A percentile compares a stretch with the other conserved stretches of the same genome.
Conservation (phyloP, 306 rosid species). For the Canavalia gladiata region DNA sequence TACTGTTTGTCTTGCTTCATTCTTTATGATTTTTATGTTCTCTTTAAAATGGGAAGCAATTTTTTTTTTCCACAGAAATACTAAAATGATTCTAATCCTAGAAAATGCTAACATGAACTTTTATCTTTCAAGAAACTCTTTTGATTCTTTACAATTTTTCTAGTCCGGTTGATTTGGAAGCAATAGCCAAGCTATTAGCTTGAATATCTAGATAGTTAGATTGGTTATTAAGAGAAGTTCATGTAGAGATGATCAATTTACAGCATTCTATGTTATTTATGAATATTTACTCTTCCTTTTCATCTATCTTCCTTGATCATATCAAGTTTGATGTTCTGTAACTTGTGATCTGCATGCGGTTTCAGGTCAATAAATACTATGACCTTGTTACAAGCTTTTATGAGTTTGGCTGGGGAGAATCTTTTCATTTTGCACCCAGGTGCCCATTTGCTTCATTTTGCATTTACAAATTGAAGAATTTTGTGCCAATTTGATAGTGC, state of each 20-base stretch:
- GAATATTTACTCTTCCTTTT: background rate
- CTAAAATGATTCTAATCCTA: background rate
- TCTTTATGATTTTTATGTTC: slow-evolving; percentile 17
- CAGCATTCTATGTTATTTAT: background rate
- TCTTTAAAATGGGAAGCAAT: background rate
- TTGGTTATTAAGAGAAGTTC: slow-evolving; percentile 10
- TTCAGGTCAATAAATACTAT: slow-evolving; percentile 94
- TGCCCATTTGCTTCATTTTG: slow-evolving; percentile 44
- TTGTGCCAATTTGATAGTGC: background rate
- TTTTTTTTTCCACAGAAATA: background rate
- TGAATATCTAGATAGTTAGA: background rate
- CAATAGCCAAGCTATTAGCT: background rate
- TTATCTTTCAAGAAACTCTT: background rate
- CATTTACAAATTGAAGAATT: slow-evolving; percentile 20
- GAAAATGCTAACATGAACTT: background rate
- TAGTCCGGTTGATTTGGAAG: background rate
- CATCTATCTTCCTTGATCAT: background rate
- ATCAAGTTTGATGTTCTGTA: slow-evolving; percentile 20
- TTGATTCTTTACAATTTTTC: background rate
- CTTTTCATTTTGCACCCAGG: slow-evolving; percentile 97
- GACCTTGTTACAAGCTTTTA: slow-evolving; percentile 95
- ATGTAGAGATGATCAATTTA: background rate
- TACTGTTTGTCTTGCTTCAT: background rate
- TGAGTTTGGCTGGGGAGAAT: slow-evolving; percentile 99
- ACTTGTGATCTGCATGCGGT: slow-evolving; percentile 26